Percentiles rank a stretch among this genome's conserved stretches.
phyloP scores from a whole-genome alignment of 345 rosid genomes.

The Boechera retrofracta region DNA sequence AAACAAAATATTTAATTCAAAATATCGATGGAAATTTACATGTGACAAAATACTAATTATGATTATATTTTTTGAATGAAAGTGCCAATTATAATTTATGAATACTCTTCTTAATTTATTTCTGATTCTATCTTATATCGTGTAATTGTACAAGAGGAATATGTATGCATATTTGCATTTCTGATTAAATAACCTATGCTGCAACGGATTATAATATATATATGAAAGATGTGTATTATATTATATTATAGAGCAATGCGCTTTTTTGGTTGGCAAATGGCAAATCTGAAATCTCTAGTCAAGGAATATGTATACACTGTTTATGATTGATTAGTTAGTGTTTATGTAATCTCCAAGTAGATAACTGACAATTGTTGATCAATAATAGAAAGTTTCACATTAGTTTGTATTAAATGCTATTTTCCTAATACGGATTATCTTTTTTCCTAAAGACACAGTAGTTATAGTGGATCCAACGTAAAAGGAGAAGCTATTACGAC shows the following conservation, averaged over 20 bases:
- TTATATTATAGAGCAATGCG: background rate
- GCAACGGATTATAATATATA: background rate
- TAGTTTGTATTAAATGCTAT: background rate
- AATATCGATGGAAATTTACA: background rate
- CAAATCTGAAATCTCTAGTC: background rate
- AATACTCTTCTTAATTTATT: background rate
- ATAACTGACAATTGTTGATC: background rate
- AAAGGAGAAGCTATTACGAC: background rate
- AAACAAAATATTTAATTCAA: background rate
- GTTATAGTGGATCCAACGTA: constrained; percentile 16
- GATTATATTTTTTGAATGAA: background rate
- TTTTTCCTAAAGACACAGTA: background rate
- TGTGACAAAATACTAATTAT: background rate
- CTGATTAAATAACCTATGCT: background rate
- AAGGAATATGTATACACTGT: background rate
- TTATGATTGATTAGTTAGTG: background rate
- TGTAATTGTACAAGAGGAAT: background rate
- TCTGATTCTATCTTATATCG: background rate
- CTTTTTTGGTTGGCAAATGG: background rate
- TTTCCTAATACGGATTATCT: background rate
- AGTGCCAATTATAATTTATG: background rate
- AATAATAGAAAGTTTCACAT: background rate
- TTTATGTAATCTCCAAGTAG: background rate
- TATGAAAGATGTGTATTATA: background rate
- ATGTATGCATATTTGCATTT: background rate